Evolutionary conservation across 257 asterid genomes (phyloP), one percentile per base, ranked within the genome.

Genomic region (Vinca minor): DNA sequence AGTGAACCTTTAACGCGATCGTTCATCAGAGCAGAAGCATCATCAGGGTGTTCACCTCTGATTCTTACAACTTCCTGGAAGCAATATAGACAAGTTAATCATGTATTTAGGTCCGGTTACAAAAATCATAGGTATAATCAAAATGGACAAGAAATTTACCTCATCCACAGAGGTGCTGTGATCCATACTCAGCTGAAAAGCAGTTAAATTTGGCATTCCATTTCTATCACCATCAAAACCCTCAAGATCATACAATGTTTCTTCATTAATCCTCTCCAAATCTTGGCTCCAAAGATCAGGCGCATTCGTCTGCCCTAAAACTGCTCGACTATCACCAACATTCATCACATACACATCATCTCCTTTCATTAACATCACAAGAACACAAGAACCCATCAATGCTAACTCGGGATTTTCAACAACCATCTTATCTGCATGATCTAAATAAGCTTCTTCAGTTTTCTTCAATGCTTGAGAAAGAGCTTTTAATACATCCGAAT

Each of bases 281-380:
- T 92, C 97, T 53, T 92, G 96, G 75, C 96, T 89, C 96, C 95
- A 87, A 15, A 89, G 80, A 84, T 92, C 93, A 31, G 96, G 95
- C 84, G 80, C 95, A 21, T 84, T 87, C 58, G 63, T 85, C 62
- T 67, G 83, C 49, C 84, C 98, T 67, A 92, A 81, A 70, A 92
- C 88, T 2, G 96, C 98, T 7, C 98, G 91, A 74, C 96, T 87
- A 68, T 92, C 98, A 0, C 98, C 98, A 61, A 92, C 96, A 69
- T 92, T 92, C 98, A 92, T 85, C 72, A 89, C 83, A 17, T 89
- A 92, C 50, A 92, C 84, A 34, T 92, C 98, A 4, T 92, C 96
- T 4, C 96, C 96, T 67, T 89, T 92, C 98, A 92, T 87, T 63
- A 92, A 67, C 96, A 85, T 92, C 63, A 92, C 96, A 60, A 92